Base-by-base conservation (phyloP, 1,139 yeast genomes). In the Geotrichum citri-aurantii region DNA sequence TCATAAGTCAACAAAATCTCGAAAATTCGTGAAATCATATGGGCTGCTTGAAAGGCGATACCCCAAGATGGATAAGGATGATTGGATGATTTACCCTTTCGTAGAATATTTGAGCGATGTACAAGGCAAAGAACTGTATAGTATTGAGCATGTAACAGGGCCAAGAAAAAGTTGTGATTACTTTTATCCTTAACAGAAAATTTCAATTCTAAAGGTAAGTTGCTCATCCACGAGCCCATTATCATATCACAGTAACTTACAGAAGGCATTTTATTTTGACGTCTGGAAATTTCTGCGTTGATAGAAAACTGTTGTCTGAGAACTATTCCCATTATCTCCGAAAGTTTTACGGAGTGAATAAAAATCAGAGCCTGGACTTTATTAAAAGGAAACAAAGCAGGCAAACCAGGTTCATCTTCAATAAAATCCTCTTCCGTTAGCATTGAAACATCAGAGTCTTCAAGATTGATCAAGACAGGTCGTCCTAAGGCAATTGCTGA, bases 11-110 rank as follows among this genome's bases (percentile, higher is more conserved):
- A 71, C 62, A 88, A 67, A 61, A 82, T 83, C 60, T 85, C 86
- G 52, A 83, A 76, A 58, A 87, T 85, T 61, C 83, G 78, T 7
- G 88, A 82, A 63, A 88, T 84, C 86, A 86, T 85, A 68, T 89
- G 83, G 1, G 93, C 89, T 0, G 95, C 90, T 70, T 87, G 92
- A 75, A 88, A 88, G 1, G 91, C 86, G 62, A 88, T 86, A n/a
- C 93, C 91, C 87, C 93, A 85, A 10, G 89, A 83, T 1, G 93
- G 91, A 69, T 85, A 85, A 59, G 79, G 81, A 68, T 79, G 83
- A 66, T 79, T 80, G 68, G 77, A 74, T 63, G 65, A 62, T 59
- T 66, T 42, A 65, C 57, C 59, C 21, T 79, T 77, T 63, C 82
- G 76, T 48, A 83, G 73, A 61, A 87, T 82, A 66, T 86, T 86